Evolutionary conservation across 2,329 filamentous ascomycete genomes (phyloP), one percentile per base, ranked within the genome.

Genomic region (Fusarium subglutinans): DNA sequence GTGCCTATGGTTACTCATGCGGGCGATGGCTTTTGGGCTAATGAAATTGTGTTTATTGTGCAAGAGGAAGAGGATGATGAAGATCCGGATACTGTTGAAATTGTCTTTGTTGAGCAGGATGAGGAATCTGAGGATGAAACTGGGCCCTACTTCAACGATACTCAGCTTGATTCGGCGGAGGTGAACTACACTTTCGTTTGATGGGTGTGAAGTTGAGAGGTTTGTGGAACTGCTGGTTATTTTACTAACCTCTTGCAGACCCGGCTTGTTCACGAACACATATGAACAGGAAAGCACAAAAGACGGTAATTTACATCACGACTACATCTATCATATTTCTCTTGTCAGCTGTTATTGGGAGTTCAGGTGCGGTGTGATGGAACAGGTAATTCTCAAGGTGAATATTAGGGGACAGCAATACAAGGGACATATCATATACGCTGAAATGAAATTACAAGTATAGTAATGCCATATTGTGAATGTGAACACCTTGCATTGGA

Each of bases 401-500:
- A 41, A 37, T 30, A 28, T 6, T 4, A 28, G 4, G 8, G 3
- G 17, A 40, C 11, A n/a, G 5, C 11, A 55, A 30, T 41, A n/a
- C 8, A 35, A n/a, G 8, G 24, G 4, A 17, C 11, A 4, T 2
- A 13, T 11, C 3, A 18, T 18, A 5, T 8, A 13, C 17, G 0
- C 1, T 17, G 0, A 38, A 40, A n/a, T 22, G 6, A 15, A 17
- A 11, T 12, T 35, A 3, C 5, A 26, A 26, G 26, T 6, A 17
- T 13, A 5, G 8, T 28, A 8, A 10, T 28, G 0, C 4, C 7
- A 9, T 18, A 3, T 8, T n/a, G 3, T n/a, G 2, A 28, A 9
- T 5, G 8, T n/a, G 24, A 38, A 28, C 0, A 38, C 12, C 7
- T 38, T 2, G 7, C 15, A 1, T 3, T 6, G 2, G 6, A 12